phyloP scores from a whole-genome alignment of 805 yeast species.

The Ogataea trehaloabstinens region DNA sequence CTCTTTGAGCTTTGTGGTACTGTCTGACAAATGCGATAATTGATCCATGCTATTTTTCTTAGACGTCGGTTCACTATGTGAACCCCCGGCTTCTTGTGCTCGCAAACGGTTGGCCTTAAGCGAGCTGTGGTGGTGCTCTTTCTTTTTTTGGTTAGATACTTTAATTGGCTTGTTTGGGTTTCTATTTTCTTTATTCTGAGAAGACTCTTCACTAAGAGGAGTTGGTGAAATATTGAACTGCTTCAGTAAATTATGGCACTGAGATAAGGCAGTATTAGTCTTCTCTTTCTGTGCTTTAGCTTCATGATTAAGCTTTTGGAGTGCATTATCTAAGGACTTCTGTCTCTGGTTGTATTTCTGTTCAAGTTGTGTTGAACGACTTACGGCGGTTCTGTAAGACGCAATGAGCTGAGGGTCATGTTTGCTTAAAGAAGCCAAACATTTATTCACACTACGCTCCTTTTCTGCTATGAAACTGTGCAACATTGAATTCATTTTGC shows the following conservation, averaged over 20 bases:
- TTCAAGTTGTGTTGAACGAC: constrained; percentile 49
- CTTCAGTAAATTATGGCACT: not conserved
- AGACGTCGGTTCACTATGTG: too few species aligned
- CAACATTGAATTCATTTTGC: constrained; percentile 36
- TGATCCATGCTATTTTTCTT: too few species aligned
- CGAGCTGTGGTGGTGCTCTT: not conserved
- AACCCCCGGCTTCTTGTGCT: too few species aligned
- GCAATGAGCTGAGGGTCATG: constrained; percentile 50
- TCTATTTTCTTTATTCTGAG: not conserved
- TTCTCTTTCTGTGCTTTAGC: not conserved
- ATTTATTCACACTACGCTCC: constrained; percentile 8
- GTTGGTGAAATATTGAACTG: not conserved
- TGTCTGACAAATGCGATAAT: too few species aligned
- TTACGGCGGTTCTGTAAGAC: constrained; percentile 46
- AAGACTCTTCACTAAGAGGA: not conserved
- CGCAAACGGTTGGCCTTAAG: not conserved
- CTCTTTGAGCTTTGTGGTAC: too few species aligned
- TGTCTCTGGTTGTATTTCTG: not conserved
- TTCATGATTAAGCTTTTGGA: not conserved
- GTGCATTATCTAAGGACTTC: not conserved
- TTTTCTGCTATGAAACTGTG: constrained; percentile 37
- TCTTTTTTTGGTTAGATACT: not conserved
- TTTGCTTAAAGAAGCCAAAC: constrained; percentile 28
- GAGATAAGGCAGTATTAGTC: not conserved
- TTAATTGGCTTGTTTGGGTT: not conserved